These are phyloP conservation scores for Entelexis sorbosivorans DNA, from an alignment of 1,139 yeast genomes.

Conservation along the genomic window DNA sequence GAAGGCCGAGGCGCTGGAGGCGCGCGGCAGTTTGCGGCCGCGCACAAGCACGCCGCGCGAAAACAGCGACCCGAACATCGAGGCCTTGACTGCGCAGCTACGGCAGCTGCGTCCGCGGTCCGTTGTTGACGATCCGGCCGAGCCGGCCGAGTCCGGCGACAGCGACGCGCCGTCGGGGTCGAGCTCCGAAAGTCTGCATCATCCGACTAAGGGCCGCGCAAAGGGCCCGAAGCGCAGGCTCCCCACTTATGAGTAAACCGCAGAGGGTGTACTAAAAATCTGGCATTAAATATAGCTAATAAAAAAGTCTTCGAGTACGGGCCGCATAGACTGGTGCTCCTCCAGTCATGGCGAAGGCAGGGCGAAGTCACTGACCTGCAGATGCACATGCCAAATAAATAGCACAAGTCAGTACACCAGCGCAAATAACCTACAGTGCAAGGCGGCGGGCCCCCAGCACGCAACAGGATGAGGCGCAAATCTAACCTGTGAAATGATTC, in stretches of 20 bases:
- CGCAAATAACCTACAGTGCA: no score
- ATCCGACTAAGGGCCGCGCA: conserved; percentile 51
- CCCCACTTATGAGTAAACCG: conserved; percentile 33
- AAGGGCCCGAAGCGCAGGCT: conserved; percentile 67
- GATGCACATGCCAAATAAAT: no score
- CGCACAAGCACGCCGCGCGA: conserved; percentile 9
- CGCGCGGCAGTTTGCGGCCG: conserved; percentile 14
- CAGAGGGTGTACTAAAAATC: not conserved
- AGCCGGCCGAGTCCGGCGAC: conserved; percentile 4
- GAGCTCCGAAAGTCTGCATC: conserved; percentile 33
- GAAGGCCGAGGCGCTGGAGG: conserved; percentile 18
- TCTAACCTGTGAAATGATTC: no score
- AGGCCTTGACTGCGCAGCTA: conserved; percentile 18
- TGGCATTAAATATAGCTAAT: not conserved
- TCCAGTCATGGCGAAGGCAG: no score
- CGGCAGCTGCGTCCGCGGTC: conserved; percentile 17
- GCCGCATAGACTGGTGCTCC: no score
- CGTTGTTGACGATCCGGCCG: conserved; percentile 3
- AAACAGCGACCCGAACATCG: conserved; percentile 11
- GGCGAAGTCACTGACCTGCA: no score
- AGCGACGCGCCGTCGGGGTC: conserved; percentile 3
- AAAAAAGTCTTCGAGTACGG: not conserved
- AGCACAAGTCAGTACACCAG: no score
- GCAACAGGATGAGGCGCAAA: no score
- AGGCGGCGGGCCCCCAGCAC: no score